Base-by-base conservation (phyloP, 331 rosid genomes). In the Rosa hybrid region DNA sequence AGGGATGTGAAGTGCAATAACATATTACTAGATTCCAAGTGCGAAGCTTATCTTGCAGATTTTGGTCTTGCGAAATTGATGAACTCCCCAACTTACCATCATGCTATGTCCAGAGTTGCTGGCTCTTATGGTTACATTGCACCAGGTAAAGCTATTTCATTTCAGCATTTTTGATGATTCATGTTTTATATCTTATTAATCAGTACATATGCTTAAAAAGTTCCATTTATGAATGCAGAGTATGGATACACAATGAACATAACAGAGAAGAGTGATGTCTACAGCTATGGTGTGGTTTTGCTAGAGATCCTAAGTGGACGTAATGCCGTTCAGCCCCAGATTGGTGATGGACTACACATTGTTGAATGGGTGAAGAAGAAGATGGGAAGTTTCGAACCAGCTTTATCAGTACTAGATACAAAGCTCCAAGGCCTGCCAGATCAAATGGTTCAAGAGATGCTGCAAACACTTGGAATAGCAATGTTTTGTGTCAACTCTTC, bases 351-450 rank as follows among this genome's bases (percentile, higher is more conserved):
- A 23, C 87, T 88, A 48, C 98, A 94, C 94, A 94, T 94, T 49
- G 97, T 94, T 21, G 98, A 94, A 78, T 94, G 98, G 98, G 97
- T 94, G 78, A 94, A 94, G 88, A 92, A 89, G 85, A 94, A 94
- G 79, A 90, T 94, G 98, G 96, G 94, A 77, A 92, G 97, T 87
- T 94, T 88, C 34, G 96, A 92, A 84, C 97, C 98, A 21, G 96
- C 97, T 7, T 80, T 86, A 18, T 84, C 93, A 5, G 87, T 94
- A 64, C 90, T 94, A 14, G 98, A 94, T 27, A 18, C 89, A 50
- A 92, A 94, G 88, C 97, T 94, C 25, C 98, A 87, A 83, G 83
- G 94, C 10, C 83, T 94, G n/a, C 97, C 97, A 4, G 97, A 94
- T 83, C 98, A 94, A 86, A 78, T 92, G 88, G 93, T 94, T 65